Evolutionary conservation across 2,329 filamentous ascomycete genomes (phyloP).

Genomic region (Xylariales sp.): DNA sequence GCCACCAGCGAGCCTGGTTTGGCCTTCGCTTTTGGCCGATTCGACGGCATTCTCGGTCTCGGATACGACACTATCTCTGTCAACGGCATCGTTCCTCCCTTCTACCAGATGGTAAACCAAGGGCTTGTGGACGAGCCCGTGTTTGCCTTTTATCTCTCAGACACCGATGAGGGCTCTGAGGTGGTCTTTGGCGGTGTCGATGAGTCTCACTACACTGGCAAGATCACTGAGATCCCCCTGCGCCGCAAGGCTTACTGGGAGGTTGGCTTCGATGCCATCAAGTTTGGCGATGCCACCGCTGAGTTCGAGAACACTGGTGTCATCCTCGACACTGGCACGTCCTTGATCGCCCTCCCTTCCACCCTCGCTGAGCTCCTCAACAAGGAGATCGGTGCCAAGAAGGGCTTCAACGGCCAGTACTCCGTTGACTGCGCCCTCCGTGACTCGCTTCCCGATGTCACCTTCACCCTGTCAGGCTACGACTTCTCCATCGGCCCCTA

Average conservation of each 20-base stretch:
- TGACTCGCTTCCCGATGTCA: conserved; percentile 80
- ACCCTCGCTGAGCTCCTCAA: conserved; percentile 94
- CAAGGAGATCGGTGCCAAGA: conserved; percentile 96
- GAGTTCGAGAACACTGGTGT: conserved; percentile 93
- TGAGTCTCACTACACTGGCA: conserved; percentile 73
- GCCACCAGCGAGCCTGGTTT: conserved; percentile 93
- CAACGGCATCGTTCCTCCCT: conserved; percentile 88
- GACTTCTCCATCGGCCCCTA: conserved; percentile 86
- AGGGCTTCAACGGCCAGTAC: conserved; percentile 96
- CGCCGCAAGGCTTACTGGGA: conserved; percentile 99
- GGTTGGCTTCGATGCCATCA: conserved; percentile 90
- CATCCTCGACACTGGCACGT: conserved; percentile 97
- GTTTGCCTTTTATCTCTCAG: conserved; percentile 93
- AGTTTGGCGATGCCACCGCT: conserved; percentile 78
- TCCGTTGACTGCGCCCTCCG: conserved; percentile 85
- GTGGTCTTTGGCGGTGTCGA: conserved; percentile 88
- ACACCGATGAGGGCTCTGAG: conserved; percentile 69
- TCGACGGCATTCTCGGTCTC: conserved; percentile 93
- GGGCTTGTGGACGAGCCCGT: conserved; percentile 85
- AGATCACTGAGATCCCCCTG: conserved; percentile 89
- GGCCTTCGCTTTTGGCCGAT: conserved; percentile 95
- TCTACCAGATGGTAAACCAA: conserved; percentile 94
- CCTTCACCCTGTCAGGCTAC: conserved; percentile 84
- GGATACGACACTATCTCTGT: conserved; percentile 97
- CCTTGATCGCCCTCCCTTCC: conserved; percentile 89